Conservation (phyloP, 306 rosid species). For the Quercus mongolica region DNA sequence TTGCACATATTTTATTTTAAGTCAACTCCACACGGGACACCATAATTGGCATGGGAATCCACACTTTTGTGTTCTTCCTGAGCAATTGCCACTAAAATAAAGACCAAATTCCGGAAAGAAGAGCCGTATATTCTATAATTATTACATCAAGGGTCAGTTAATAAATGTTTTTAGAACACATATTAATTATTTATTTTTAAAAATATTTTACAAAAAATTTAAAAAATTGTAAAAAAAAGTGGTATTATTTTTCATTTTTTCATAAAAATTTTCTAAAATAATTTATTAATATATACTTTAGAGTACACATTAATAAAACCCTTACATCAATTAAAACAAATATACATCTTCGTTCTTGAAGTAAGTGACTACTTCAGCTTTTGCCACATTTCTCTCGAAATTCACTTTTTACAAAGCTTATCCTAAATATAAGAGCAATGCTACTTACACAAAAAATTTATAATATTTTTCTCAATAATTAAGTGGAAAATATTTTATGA, state of each 20-base stretch:
- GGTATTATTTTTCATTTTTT: rapidly evolving
- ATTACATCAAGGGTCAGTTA: too few species aligned
- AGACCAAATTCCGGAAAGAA: not conserved
- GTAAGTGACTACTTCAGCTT: not conserved
- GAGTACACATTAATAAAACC: too few species aligned
- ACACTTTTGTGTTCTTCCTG: not conserved
- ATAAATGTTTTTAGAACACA: rapidly evolving
- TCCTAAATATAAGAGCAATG: too few species aligned
- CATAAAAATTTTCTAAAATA: rapidly evolving
- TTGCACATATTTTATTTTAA: not conserved
- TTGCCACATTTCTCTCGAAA: not conserved
- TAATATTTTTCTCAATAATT: too few species aligned
- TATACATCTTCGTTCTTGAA: not conserved
- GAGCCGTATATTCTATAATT: not conserved
- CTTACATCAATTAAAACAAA: not conserved
- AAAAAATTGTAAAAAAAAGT: rapidly evolving
- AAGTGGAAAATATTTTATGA: too few species aligned
- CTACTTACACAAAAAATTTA: too few species aligned
- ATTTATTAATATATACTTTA: rapidly evolving
- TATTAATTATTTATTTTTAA: too few species aligned
- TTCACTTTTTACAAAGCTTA: not conserved
- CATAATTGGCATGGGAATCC: conserved; percentile 6
- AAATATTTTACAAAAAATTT: rapidly evolving
- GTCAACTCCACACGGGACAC: conserved; percentile 10
- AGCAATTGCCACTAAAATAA: not conserved